Evolutionary conservation across 768 basidiomycete genomes (phyloP).

Genomic region (Thelephora aurantiotincta): DNA sequence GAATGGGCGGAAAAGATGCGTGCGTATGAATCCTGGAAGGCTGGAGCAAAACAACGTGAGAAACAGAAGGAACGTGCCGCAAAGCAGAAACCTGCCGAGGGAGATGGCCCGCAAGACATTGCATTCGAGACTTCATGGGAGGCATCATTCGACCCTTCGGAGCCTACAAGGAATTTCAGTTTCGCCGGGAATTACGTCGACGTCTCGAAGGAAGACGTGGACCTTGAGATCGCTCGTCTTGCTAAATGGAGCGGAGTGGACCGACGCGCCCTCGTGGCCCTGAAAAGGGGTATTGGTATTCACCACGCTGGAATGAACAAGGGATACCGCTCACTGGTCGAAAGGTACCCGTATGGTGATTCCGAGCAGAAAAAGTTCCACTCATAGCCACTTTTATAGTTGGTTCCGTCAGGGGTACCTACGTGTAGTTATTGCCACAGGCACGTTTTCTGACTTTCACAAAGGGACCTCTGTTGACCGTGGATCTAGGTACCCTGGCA

Average conservation of each 20-base stretch:
- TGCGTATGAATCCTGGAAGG: constrained; percentile 37
- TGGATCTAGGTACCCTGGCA: constrained; percentile 40
- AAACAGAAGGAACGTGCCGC: constrained; percentile 25
- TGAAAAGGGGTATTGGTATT: constrained; percentile 49
- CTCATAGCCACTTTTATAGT: constrained; percentile 15
- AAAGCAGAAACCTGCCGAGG: constrained; percentile 22
- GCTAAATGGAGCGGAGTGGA: constrained; percentile 19
- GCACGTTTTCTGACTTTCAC: constrained; percentile 15
- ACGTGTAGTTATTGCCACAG: constrained; percentile 54
- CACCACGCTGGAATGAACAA: constrained; percentile 63
- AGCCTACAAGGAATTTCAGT: constrained; percentile 45
- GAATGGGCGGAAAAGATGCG: constrained; percentile 37
- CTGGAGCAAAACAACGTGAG: constrained; percentile 32
- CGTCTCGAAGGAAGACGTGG: constrained; percentile 33
- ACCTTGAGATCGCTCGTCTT: constrained; percentile 30
- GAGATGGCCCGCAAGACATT: constrained; percentile 14
- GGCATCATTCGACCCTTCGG: constrained; percentile 38
- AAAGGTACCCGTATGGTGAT: constrained; percentile 24
- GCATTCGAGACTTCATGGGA: constrained; percentile 28
- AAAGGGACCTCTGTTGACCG: background rate
- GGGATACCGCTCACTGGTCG: constrained; percentile 39
- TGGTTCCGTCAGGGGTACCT: constrained; percentile 50
- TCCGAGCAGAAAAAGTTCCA: background rate
- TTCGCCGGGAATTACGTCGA: constrained; percentile 31
- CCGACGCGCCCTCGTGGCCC: constrained; percentile 30